phyloP scores from a whole-genome alignment of 2,329 filamentous ascomycete genomes.

The Ustilaginoidea virens region DNA sequence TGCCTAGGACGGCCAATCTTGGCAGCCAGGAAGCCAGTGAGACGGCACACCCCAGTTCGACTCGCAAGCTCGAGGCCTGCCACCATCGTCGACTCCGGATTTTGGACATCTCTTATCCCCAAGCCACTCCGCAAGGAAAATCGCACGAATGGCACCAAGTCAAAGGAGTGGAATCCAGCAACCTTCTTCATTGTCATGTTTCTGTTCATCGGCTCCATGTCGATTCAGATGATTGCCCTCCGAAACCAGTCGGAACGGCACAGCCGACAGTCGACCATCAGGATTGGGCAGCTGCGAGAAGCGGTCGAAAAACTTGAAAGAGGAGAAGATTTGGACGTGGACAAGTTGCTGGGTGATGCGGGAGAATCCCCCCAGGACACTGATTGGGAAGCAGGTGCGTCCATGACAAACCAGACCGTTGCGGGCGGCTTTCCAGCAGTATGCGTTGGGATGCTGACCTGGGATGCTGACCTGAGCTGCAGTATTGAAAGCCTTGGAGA shows the following conservation, averaged over 20 bases:
- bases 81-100: slow-evolving; percentile 38
- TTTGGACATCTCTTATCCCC: slow-evolving; percentile 58
- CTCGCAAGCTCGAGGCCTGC: slow-evolving; percentile 25
- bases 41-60: slow-evolving; percentile 7
- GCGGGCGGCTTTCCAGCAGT: too few relatives aligned
- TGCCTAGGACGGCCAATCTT: slow-evolving; percentile 1
- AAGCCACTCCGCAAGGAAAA: slow-evolving; percentile 42
- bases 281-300: slow-evolving; percentile 62
- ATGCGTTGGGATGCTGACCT: too few relatives aligned
- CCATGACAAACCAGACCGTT: background rate
- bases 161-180: slow-evolving; percentile 62
- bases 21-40: background rate
- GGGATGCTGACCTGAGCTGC: slow-evolving; percentile 6
- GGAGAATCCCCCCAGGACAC: slow-evolving; percentile 59
- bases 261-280: slow-evolving; percentile 60
- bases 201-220: slow-evolving; percentile 82
- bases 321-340: slow-evolving; percentile 73
- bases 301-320: slow-evolving; percentile 54
- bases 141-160: slow-evolving; percentile 24
- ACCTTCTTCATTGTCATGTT: slow-evolving; percentile 74
- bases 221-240: slow-evolving; percentile 78
- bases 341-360: slow-evolving; percentile 56
- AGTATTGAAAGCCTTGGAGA: slow-evolving; percentile 54
- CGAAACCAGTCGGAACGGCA: slow-evolving; percentile 61
- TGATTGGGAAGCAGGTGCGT: slow-evolving; percentile 74